Base-by-base conservation (phyloP, 805 yeast species). In the Ogataea saltuana region DNA sequence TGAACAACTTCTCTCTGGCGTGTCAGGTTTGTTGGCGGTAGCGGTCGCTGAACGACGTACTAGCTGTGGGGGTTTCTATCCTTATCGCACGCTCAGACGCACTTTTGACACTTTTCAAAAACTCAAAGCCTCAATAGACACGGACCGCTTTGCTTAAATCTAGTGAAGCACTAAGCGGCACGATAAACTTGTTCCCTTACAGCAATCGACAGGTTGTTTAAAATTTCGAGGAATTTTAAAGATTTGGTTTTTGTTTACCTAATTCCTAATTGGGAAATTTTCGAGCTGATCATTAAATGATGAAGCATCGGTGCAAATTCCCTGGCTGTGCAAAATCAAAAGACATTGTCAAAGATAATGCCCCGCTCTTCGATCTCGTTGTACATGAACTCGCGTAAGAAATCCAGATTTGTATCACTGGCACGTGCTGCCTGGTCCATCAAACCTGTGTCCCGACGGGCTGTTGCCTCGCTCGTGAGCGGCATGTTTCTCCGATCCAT, bases 321-420 rank as follows among this genome's bases (percentile, higher is more conserved):
- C 35, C 12, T 16, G 31, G 18, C 18, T 5, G 18, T 28, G 17
- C 15, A 10, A 16, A 11, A 33, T 33, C 13, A 47, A 40, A 51
- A 47, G 2, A 46, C 47, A 29, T 50, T 50, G 38, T 52, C 56
- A 37, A 50, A 45, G 2, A 52, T 39, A 6, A 48, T 41, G 11
- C 53, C 50, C 16, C 50, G 48, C 9, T 46, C 48, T 34, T 48
- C 54, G 12, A 32, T 13, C 7, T 42, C 49, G 35, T 45, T 44
- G 34, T 48, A 43, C 6, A 52, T 26, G 18, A 52, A 48, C 9
- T 45, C 48, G 38, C 48, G 50, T 34, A 52, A 38, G 3, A 48
- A 33, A 26, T 50, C 48, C 16, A 48, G 32, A 41, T 42, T 45
- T 7, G 38, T 7, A 15, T 34, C 29, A 8, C 12, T 25, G 7